Evolutionary conservation across 768 basidiomycete species (phyloP).

Genomic region (Hypsizygus marmoreus): DNA sequence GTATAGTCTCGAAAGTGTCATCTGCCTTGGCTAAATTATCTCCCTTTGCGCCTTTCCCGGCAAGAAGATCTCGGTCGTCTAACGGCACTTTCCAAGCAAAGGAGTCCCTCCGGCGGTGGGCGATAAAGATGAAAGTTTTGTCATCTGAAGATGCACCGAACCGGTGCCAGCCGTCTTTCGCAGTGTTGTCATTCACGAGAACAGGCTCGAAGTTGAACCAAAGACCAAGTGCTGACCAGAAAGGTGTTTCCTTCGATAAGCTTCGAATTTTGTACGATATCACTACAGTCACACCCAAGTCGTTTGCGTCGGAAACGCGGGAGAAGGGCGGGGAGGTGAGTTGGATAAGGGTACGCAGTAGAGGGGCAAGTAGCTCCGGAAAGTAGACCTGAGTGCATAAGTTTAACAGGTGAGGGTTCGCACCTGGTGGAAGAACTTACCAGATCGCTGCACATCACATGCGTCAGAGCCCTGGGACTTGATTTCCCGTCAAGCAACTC

Average conservation of each 20-base stretch:
- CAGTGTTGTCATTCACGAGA: constrained; percentile 31
- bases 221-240: constrained; percentile 80
- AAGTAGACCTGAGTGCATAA: constrained; percentile 72
- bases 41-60: constrained; percentile 55
- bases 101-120: constrained; percentile 58
- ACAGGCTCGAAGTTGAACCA: constrained; percentile 73
- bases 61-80: constrained; percentile 55
- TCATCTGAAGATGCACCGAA: constrained; percentile 46
- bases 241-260: constrained; percentile 67
- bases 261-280: constrained; percentile 82
- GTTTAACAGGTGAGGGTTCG: neutral
- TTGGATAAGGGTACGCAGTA: constrained; percentile 73
- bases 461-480: constrained; percentile 41
- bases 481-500: constrained; percentile 31
- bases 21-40: constrained; percentile 51
- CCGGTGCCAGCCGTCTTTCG: constrained; percentile 35
- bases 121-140: constrained; percentile 62
- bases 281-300: constrained; percentile 41
- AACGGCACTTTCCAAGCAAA: constrained; percentile 54
- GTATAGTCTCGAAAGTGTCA: constrained; percentile 70
- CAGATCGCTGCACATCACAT: constrained; percentile 83
- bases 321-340: constrained; percentile 59
- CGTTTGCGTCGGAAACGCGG: constrained; percentile 6
- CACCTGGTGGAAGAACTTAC: constrained; percentile 45
- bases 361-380: constrained; percentile 74